Evolutionary conservation across 495 filamentous ascomycete species (phyloP), one percentile per base, ranked within the genome.

Genomic region (Sabuloglossum arenarium): DNA sequence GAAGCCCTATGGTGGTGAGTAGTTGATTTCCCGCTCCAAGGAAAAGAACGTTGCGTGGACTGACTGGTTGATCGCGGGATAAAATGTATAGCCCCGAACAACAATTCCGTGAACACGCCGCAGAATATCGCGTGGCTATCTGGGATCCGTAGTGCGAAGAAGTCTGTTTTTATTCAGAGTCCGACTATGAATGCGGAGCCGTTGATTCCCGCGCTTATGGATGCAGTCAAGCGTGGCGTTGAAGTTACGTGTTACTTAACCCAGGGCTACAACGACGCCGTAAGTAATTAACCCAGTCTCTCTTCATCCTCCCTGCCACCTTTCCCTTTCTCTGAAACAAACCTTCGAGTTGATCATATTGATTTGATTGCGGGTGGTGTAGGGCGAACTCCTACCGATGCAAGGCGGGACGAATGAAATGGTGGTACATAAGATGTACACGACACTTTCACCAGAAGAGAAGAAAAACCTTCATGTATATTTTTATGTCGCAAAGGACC

Each of bases 361-460:
- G n/a, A n/a, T n/a, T n/a, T n/a, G n/a, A n/a, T n/a, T n/a, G n/a
- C n/a, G n/a, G n/a, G n/a, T n/a, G n/a, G n/a, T n/a, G n/a, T 56
- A 73, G 72, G 84, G 84, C 54, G 81, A 88, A 61, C 69, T 88
- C 12, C 75, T 89, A 1, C 85, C 84, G 0, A 71, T 73, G 57
- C 85, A 89, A 66, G 80, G 80, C 49, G 85, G 85, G 1, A 83
- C 79, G 14, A 89, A 89, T 65, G 84, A 87, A 54, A 78, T 79
- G 70, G 70, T 79, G 25, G 74, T 80, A 0, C 69, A 79, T 52
- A 68, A 70, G 4, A 65, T 88, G 1, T 76, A 79, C 68, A 65
- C 66, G 0, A 59, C 71, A 1, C 73, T 85, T 0, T 67, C 71
- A 0, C 49, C 64, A 0, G 59, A 71, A 0, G 76, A 73, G 10